A percentile compares a stretch with the other conserved stretches of the same genome.
phyloP scores from a whole-genome alignment of 1,139 yeast species.

The Candida tropicalis region DNA sequence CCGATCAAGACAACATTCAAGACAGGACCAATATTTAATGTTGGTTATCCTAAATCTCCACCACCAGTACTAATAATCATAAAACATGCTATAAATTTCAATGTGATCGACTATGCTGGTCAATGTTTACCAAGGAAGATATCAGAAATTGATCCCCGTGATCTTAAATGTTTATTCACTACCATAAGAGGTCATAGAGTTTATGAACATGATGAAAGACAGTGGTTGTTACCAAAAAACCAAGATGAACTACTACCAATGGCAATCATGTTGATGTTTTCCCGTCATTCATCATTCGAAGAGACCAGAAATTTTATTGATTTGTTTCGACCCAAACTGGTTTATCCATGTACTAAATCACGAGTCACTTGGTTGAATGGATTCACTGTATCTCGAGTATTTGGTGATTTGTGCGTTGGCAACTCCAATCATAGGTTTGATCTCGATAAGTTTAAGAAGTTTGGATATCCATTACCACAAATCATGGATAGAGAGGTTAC shows the following conservation, averaged over 20 bases:
- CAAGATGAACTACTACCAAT: conserved; percentile 40
- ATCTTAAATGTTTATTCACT: conserved; percentile 18
- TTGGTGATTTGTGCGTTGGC: conserved; percentile 41
- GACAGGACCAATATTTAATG: conserved; percentile 12
- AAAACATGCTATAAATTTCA: conserved; percentile 45
- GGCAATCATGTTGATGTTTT: conserved; percentile 44
- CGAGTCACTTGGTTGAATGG: conserved; percentile 41
- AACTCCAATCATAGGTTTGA: conserved; percentile 34
- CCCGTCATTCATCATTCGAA: conserved; percentile 57
- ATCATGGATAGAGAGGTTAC: conserved; percentile 23
- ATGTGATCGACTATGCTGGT: conserved; percentile 37
- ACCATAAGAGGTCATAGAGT: conserved; percentile 30
- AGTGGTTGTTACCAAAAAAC: conserved; percentile 32
- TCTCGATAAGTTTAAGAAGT: conserved; percentile 19
- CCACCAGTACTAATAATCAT: conserved; percentile 17
- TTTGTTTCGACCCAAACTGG: conserved; percentile 44
- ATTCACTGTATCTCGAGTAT: conserved; percentile 43
- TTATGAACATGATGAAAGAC: conserved; percentile 23
- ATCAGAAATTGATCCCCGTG: conserved; percentile 20
- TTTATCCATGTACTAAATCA: conserved; percentile 48
- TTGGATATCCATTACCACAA: conserved; percentile 24
- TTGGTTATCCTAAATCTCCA: conserved; percentile 9
- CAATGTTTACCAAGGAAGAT: conserved; percentile 29
- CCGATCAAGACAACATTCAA: not conserved
- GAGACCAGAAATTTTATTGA: conserved; percentile 45